Evolutionary conservation across 2,329 filamentous ascomycete species (phyloP), one percentile per base, ranked within the genome.

Genomic region (Ceratocystis lukuohia): DNA sequence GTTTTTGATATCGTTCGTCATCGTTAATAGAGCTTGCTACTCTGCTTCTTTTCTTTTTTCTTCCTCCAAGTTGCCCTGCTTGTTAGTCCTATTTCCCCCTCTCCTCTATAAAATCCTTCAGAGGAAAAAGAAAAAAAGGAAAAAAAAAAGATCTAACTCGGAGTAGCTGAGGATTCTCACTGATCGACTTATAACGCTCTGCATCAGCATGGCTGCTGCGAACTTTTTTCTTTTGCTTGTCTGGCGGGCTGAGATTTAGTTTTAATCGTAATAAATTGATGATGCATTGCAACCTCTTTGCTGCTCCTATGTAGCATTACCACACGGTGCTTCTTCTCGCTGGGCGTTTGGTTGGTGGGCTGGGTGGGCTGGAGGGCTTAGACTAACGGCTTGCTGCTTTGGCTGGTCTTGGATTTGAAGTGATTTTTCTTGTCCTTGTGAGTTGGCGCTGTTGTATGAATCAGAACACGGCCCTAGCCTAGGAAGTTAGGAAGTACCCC

Each of bases 51-150:
- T 17, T 17, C 4, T 30, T 50, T 57, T 59, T 17, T 59, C 25
- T 59, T 30, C 53, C 15, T n/a, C 28, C 25, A 59, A 59, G 53
- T 59, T 59, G 53, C 53, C 53, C 53, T 59, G 53, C 53, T 59
- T 59, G 12, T 59, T 59, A 59, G 53, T 30, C 25, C 22, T 8
- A n/a, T 28, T n/a, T 17, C 22, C 53, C 28, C 25, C 53, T 57
- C 25, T 50, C 12, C 12, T 30, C 17, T 30, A 37, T 59, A 37
- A 59, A 59, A 30, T 30, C 53, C 17, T 33, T 33, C 5, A 8
- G 25, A 17, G 22, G n/a, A 33, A 33, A 17, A n/a, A 57, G 33
- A n/a, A n/a, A n/a, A 17, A 7, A 57, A 30, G 4, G 4, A 17
- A 56, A 56, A 10, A 10, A 30, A 56, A 28, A 30, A 56, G 12